Conservation (phyloP, 768 basidiomycete species). For the Galerina marginata region DNA sequence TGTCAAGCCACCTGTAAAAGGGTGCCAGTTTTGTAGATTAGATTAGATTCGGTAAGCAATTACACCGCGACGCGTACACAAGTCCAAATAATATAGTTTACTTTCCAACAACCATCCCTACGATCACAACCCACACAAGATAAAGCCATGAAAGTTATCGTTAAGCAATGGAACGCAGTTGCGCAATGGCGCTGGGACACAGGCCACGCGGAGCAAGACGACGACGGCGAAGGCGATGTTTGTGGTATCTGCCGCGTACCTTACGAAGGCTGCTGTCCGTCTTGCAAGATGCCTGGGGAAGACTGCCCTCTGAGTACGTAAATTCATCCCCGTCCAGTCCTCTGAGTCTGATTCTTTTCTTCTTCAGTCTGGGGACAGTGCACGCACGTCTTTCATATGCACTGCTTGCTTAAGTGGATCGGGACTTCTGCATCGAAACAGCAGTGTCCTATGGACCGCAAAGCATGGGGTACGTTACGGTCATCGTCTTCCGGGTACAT, state of each 20-base stretch:
- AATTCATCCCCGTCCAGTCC: background rate
- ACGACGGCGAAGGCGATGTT: constrained; percentile 60
- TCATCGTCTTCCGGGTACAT: no score
- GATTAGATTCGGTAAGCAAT: no score
- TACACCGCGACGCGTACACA: no score
- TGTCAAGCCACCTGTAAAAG: no score
- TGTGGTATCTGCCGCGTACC: constrained; percentile 92
- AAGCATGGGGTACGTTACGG: constrained; percentile 96
- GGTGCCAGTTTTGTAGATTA: no score
- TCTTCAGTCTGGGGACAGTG: constrained; percentile 94
- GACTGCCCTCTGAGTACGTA: constrained; percentile 42
- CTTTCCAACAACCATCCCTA: no score
- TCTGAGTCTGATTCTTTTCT: background rate
- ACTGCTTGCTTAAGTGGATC: constrained; percentile 97
- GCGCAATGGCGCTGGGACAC: constrained; percentile 60
- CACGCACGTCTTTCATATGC: constrained; percentile 98
- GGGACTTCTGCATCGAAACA: constrained; percentile 87
- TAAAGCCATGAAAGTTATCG: constrained; percentile 70
- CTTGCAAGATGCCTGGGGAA: constrained; percentile 96
- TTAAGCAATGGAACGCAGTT: constrained; percentile 89
- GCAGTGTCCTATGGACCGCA: constrained; percentile 97
- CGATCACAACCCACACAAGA: no score
- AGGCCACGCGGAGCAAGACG: constrained; percentile 41
- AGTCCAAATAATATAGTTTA: no score
- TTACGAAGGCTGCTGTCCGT: constrained; percentile 94